Conservation (phyloP, 2,329 filamentous ascomycete genomes). For the Cordyceps cicadae region DNA sequence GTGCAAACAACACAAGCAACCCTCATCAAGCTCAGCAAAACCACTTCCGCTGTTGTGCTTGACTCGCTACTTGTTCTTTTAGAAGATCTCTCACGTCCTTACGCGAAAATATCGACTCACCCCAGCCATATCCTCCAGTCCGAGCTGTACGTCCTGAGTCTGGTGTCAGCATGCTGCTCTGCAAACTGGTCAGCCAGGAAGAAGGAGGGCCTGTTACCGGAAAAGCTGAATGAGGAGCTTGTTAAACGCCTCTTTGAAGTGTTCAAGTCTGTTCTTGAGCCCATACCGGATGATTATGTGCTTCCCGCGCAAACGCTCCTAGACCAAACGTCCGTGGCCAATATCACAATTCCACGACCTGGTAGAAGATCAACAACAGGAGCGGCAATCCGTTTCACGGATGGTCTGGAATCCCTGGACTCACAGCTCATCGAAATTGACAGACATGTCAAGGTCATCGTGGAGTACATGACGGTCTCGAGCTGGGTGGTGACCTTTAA, state of each 20-base stretch:
- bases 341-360: conserved; percentile 26
- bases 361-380: not conserved
- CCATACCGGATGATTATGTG: conserved; percentile 48
- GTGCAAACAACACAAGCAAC: conserved; percentile 53
- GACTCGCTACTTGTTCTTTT: conserved; percentile 49
- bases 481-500: conserved; percentile 55
- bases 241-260: conserved; percentile 48
- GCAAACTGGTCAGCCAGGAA: conserved; percentile 45
- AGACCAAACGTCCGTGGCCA: conserved; percentile 38
- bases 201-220: conserved; percentile 1
- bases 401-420: conserved; percentile 16
- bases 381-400: not conserved
- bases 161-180: conserved; percentile 57
- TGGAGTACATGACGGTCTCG: conserved; percentile 57
- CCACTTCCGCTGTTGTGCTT: conserved; percentile 45
- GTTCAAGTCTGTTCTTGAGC: conserved; percentile 48
- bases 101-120: conserved; percentile 42
- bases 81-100: conserved; percentile 49
- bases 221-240: conserved; percentile 39
- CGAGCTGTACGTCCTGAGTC: conserved; percentile 54
- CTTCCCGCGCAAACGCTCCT: conserved; percentile 50
- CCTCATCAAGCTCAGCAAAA: conserved; percentile 50
- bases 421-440: conserved; percentile 42
- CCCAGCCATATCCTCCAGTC: conserved; percentile 54
- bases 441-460: conserved; percentile 43